Conservation (phyloP, 768 basidiomycete genomes). For the Obba rivulosa region DNA sequence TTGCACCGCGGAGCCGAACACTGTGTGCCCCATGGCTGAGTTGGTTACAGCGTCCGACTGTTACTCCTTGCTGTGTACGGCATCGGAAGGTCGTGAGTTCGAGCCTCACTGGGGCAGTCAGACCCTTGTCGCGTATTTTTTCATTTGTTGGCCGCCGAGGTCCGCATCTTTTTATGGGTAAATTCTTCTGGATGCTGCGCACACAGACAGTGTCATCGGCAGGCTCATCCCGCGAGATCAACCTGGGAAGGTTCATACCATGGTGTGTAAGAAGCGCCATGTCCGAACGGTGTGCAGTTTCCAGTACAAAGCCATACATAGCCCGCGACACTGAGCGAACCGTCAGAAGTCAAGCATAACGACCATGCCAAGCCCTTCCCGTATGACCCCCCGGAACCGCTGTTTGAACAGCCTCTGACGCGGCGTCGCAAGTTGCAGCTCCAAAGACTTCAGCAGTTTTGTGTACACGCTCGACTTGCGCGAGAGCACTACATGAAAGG, state of each 20-base stretch:
- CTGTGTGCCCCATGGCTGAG: constrained; percentile 63
- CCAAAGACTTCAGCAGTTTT: constrained; percentile 42
- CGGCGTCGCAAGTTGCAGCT: constrained; percentile 43
- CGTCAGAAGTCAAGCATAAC: constrained; percentile 19
- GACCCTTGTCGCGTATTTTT: too few species aligned
- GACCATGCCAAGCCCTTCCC: constrained; percentile 35
- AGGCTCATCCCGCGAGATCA: too few species aligned
- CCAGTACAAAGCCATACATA: too few species aligned
- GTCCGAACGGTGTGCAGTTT: too few species aligned
- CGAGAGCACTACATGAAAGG: constrained; percentile 64
- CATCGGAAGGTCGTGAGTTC: constrained; percentile 68
- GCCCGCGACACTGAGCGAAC: not conserved
- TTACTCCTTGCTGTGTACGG: constrained; percentile 28
- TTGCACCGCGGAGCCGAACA: too few species aligned
- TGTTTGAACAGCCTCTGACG: constrained; percentile 37
- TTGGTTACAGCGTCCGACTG: constrained; percentile 77
- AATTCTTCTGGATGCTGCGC: too few species aligned
- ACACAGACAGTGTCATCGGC: too few species aligned
- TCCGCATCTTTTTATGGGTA: too few species aligned
- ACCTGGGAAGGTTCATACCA: too few species aligned
- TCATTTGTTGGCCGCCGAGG: too few species aligned
- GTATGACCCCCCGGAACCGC: constrained; percentile 43
- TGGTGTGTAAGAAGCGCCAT: too few species aligned
- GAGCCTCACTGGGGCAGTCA: constrained; percentile 45
- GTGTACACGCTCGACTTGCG: constrained; percentile 46